Conservation (phyloP, 805 yeast species). For the Cyberlindnera maclurae region DNA sequence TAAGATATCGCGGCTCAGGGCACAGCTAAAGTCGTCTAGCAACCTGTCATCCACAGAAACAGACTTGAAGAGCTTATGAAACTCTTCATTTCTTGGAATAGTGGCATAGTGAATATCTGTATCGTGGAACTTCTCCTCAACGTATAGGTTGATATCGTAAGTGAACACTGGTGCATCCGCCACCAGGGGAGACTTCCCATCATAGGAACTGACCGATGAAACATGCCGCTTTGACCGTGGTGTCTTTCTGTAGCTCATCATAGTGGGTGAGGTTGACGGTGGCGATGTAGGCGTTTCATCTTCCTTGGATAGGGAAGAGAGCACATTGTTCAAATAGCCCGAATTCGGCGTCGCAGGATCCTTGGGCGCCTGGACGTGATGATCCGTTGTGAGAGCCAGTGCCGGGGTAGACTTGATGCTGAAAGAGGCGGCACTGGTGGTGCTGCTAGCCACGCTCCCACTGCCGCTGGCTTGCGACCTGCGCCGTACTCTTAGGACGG, state of each 20-base stretch:
- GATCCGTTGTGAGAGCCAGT: slow-evolving; percentile 42
- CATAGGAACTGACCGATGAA: slow-evolving; percentile 15
- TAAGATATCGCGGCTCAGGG: slow-evolving; percentile 77
- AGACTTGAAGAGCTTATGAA: slow-evolving; percentile 65
- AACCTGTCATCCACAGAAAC: slow-evolving; percentile 65
- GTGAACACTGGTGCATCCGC: slow-evolving; percentile 8
- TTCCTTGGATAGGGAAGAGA: slow-evolving; percentile 12
- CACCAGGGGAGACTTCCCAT: slow-evolving; percentile 16
- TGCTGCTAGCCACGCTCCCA: neutral
- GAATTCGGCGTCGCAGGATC: slow-evolving; percentile 8
- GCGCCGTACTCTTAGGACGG: neutral
- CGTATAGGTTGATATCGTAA: slow-evolving; percentile 37
- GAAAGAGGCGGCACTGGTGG: neutral
- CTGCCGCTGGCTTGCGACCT: neutral
- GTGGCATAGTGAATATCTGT: slow-evolving; percentile 61
- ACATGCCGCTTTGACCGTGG: slow-evolving; percentile 12
- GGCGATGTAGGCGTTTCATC: slow-evolving; percentile 1
- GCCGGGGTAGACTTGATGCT: slow-evolving; percentile 38
- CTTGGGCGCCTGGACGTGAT: slow-evolving; percentile 30
- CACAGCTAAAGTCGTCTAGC: slow-evolving; percentile 86
- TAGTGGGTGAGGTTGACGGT: slow-evolving; percentile 16
- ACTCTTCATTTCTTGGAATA: slow-evolving; percentile 59
- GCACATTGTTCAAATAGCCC: slow-evolving; percentile 16
- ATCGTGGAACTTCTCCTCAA: slow-evolving; percentile 49
- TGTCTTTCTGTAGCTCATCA: slow-evolving; percentile 21